Base-by-base conservation (phyloP, 2,329 filamentous ascomycete genomes). In the Paraphoma sp. region DNA sequence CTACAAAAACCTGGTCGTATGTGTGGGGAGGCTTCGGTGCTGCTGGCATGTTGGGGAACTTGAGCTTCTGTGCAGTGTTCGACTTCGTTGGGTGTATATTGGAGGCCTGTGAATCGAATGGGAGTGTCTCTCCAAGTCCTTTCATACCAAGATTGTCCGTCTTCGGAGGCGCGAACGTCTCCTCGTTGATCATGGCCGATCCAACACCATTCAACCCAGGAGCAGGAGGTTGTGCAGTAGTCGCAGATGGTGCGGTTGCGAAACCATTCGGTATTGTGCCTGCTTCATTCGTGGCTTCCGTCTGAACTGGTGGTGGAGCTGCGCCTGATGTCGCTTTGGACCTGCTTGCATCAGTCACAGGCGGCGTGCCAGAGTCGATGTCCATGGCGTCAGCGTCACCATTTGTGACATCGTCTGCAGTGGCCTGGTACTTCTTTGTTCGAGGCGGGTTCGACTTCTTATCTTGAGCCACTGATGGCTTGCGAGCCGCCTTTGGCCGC, bases 41-140 rank as follows among this genome's bases (percentile, higher is more conserved):
- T 51, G 79, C 78, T 0, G 86, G 86, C 6, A 84, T 79, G 6
- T 79, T 78, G 0, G 85, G 84, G 4, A 84, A 78, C 28, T 79
- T 75, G 9, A 86, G 75, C 59, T 62, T 76, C 68, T 58, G 76
- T 58, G 71, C 78, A 49, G 63, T 72, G 59, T 67, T 76, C 54
- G 61, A 61, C 51, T 79, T 78, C 6, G 75, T 78, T 6, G 79
- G 79, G 29, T 81, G 73, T 4, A 73, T 65, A 29, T 77, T 76
- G 5, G 81, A 79, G 3, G 86, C 69, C 41, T 82, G 79, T 1
- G 86, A 88, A 55, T 83, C 73, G 67, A 88, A 89, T 3, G 87
- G 87, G 2, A 89, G 77, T 1, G 78, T 82, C 8, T 79, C 77
- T 41, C 76, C 78, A 40, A 89, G 75, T 53, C 86, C 83, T 29